phyloP scores from a whole-genome alignment of 2,329 filamentous ascomycete genomes.

The Venturia aucupariae region DNA sequence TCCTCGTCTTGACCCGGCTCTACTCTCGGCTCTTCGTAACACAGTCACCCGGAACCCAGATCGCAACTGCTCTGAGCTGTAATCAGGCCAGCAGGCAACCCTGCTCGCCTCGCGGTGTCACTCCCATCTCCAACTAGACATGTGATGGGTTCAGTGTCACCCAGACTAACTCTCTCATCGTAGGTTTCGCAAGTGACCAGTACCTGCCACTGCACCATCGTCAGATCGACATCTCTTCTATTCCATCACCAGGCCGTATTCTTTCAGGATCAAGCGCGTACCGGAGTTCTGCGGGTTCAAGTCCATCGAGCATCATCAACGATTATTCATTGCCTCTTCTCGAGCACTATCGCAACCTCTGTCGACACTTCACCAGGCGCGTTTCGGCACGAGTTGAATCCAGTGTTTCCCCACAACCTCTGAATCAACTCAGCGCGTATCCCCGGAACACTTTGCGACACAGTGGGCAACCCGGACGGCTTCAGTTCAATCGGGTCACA shows the following conservation, averaged over 20 bases:
- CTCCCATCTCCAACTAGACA: neutral
- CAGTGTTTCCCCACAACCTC: neutral
- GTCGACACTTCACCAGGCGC: neutral
- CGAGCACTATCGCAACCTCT: neutral
- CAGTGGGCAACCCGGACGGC: neutral
- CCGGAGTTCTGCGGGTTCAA: slow-evolving; percentile 8
- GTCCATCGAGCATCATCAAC: slow-evolving; percentile 2
- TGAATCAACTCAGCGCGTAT: neutral
- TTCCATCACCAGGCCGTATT: slow-evolving; percentile 10
- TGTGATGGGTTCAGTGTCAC: slow-evolving; percentile 9
- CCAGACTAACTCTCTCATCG: neutral
- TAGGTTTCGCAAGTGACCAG: slow-evolving; percentile 11
- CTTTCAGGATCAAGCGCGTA: slow-evolving; percentile 13
- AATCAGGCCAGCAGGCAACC: neutral
- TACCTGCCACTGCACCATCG: slow-evolving; percentile 4
- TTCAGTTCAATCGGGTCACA: neutral
- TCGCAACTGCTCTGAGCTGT: neutral
- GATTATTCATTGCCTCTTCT: neutral
- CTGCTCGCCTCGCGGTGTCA: neutral
- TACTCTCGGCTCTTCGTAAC: slow-evolving; percentile 1
- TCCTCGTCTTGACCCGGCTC: slow-evolving; percentile 3
- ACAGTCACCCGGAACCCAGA: neutral
- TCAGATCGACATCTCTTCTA: slow-evolving; percentile 3
- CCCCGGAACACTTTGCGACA: neutral
- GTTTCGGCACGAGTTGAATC: neutral